Percentiles rank a stretch among this genome's conserved stretches.
Evolutionary conservation across 805 yeast species (phyloP).

Genomic region (Starmera pachycereana): DNA sequence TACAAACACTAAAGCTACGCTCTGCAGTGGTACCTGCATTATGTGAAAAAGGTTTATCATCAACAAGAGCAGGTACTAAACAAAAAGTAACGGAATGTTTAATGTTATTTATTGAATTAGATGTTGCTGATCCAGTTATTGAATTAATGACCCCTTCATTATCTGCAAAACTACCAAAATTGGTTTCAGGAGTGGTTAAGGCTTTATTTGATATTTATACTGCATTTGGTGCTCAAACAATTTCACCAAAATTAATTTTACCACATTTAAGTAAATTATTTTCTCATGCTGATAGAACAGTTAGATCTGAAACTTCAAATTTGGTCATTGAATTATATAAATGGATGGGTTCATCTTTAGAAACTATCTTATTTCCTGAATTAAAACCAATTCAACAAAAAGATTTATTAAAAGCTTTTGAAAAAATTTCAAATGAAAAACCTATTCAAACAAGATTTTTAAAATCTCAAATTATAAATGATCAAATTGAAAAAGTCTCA

Average conservation of each 20-base stretch:
- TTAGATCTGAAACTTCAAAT: slow-evolving; percentile 66
- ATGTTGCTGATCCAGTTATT: slow-evolving; percentile 53
- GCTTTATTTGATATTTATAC: slow-evolving; percentile 41
- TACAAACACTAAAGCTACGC: slow-evolving; percentile 31
- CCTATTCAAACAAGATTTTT: slow-evolving; percentile 49
- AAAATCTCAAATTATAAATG: slow-evolving; percentile 35
- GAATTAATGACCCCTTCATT: slow-evolving; percentile 57
- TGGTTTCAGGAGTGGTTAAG: slow-evolving; percentile 56
- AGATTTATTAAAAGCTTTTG: slow-evolving; percentile 66
- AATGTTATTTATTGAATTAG: slow-evolving; percentile 52
- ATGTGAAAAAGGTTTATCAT: slow-evolving; percentile 74
- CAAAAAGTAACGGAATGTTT: slow-evolving; percentile 54
- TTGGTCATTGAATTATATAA: slow-evolving; percentile 60
- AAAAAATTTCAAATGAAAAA: slow-evolving; percentile 29
- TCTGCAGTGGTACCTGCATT: slow-evolving; percentile 35
- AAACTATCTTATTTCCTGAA: slow-evolving; percentile 48
- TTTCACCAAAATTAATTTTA: slow-evolving; percentile 47
- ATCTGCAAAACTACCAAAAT: slow-evolving; percentile 61
- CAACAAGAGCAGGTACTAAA: slow-evolving; percentile 68
- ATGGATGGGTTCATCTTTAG: slow-evolving; percentile 58
- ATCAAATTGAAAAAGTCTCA: slow-evolving; percentile 8
- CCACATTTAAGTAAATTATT: slow-evolving; percentile 57
- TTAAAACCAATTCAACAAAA: slow-evolving; percentile 89
- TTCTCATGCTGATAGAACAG: slow-evolving; percentile 78
- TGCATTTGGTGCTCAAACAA: slow-evolving; percentile 52